These are phyloP conservation scores for Ophiobolus disseminans DNA, from an alignment of 2,329 filamentous ascomycete species.

Conservation along the genomic window DNA sequence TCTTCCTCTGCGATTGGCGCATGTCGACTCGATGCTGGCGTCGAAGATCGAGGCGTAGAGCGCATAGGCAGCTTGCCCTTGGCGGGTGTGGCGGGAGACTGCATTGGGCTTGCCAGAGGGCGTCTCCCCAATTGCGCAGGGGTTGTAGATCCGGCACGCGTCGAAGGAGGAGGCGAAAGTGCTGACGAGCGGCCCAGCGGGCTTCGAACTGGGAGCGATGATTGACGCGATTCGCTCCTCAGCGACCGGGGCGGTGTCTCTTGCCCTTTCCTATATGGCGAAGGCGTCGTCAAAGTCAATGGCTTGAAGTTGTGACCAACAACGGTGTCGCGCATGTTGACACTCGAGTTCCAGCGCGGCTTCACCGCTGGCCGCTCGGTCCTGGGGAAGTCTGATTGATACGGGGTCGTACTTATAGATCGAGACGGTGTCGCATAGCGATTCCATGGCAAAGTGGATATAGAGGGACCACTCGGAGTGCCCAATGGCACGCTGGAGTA, in stretches of 20 bases:
- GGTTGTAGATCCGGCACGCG: constrained; percentile 38
- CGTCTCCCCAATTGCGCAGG: constrained; percentile 37
- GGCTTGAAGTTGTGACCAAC: constrained; percentile 51
- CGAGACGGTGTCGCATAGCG: constrained; percentile 28
- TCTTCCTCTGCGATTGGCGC: constrained; percentile 29
- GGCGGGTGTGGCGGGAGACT: constrained; percentile 41
- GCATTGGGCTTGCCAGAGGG: constrained; percentile 38
- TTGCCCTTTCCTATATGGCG: constrained; percentile 36
- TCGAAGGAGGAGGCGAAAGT: constrained; percentile 23
- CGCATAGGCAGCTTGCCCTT: constrained; percentile 28
- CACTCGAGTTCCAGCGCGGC: constrained; percentile 50
- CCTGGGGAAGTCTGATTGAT: constrained; percentile 35
- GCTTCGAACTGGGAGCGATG: constrained; percentile 46
- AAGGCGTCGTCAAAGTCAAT: constrained; percentile 42
- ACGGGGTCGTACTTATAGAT: constrained; percentile 32
- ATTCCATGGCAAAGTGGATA: constrained; percentile 2
- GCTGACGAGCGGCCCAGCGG: constrained; percentile 38
- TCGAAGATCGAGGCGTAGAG: constrained; percentile 31
- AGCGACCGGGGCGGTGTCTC: constrained; percentile 23
- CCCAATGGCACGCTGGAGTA: constrained; percentile 57
- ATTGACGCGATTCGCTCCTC: constrained; percentile 40
- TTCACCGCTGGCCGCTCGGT: constrained; percentile 38
- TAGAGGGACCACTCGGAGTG: constrained; percentile 29
- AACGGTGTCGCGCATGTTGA: constrained; percentile 47
- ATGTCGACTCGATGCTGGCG: constrained; percentile 35